Conservation (phyloP, 257 asterid species). For the Solanum stenotomum region DNA sequence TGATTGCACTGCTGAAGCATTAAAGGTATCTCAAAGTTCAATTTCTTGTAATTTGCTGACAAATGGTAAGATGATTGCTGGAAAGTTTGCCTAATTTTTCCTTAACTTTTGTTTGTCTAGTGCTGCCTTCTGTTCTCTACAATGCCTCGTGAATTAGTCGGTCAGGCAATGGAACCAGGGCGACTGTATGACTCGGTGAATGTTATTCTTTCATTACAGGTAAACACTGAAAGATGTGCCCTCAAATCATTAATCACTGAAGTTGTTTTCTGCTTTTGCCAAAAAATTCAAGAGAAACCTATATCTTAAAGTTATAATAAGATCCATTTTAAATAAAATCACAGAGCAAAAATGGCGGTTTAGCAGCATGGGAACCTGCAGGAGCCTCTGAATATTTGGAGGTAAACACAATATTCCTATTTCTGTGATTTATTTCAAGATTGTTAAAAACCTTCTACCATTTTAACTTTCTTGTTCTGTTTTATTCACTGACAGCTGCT, state of each 20-base stretch:
- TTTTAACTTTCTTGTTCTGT: neutral
- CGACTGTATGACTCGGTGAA: conserved; percentile 70
- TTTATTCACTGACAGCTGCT: conserved; percentile 26
- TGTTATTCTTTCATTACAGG: conserved; percentile 66
- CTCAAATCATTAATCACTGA: neutral
- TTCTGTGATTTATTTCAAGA: too few relatives aligned
- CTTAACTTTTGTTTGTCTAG: conserved; percentile 15
- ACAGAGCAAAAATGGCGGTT: conserved; percentile 90
- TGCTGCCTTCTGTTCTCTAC: conserved; percentile 72
- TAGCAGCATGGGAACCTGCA: conserved; percentile 98
- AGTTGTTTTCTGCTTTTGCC: neutral
- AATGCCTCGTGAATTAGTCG: conserved; percentile 75
- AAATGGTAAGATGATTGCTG: neutral
- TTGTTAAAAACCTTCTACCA: too few relatives aligned
- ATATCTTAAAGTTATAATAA: neutral
- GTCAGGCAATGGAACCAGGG: conserved; percentile 55
- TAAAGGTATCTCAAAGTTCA: conserved; percentile 37
- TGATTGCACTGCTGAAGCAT: conserved; percentile 94
- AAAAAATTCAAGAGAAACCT: neutral
- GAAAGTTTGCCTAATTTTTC: neutral
- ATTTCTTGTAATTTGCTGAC: neutral
- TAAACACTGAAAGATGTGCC: neutral
- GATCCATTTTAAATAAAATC: neutral
- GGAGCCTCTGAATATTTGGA: conserved; percentile 77
- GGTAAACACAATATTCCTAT: too few relatives aligned